These are phyloP conservation scores for Canavalia gladiata DNA, from an alignment of 306 rosid species.

Conservation along the genomic window DNA sequence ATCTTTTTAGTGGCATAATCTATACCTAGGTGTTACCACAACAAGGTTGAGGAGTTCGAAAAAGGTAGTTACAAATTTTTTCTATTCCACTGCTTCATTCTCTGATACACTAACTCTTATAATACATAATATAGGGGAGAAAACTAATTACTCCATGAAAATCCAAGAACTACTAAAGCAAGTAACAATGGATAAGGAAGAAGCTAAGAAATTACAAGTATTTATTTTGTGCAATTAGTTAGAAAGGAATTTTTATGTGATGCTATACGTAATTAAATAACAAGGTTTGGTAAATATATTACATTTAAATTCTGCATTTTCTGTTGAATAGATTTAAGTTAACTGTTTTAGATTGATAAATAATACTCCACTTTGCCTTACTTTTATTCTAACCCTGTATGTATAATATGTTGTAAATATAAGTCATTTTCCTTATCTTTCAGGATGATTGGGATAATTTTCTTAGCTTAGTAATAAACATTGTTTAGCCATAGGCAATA, in stretches of 20 bases:
- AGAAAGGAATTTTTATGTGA: slow-evolving; percentile 12
- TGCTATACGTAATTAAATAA: background rate
- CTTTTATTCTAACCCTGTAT: background rate
- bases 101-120: slow-evolving; percentile 26
- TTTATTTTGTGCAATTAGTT: slow-evolving; percentile 34
- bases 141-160: slow-evolving; percentile 75
- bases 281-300: slow-evolving; percentile 30
- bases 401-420: background rate
- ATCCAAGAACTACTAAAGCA: slow-evolving; percentile 93
- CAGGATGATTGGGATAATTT: slow-evolving; percentile 97
- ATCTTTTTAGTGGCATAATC: too few relatives aligned
- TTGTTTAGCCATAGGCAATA: slow-evolving; percentile 86
- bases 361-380: background rate
- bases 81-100: slow-evolving; percentile 21
- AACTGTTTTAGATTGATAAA: slow-evolving; percentile 9
- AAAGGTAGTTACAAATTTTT: slow-evolving; percentile 58
- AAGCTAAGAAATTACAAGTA: slow-evolving; percentile 89
- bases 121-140: slow-evolving; percentile 69
- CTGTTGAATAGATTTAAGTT: slow-evolving; percentile 2
- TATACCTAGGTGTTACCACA: background rate
- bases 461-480: slow-evolving; percentile 77
- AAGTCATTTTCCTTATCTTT: slow-evolving; percentile 25
- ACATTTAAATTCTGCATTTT: background rate
- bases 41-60: slow-evolving; percentile 75
- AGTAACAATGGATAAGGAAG: slow-evolving; percentile 91